A percentile compares a stretch with the other conserved stretches of the same genome.
These are phyloP conservation scores for Acephala macrosclerotiorum DNA, from an alignment of 2,329 filamentous ascomycete species.

Conservation along the genomic window DNA sequence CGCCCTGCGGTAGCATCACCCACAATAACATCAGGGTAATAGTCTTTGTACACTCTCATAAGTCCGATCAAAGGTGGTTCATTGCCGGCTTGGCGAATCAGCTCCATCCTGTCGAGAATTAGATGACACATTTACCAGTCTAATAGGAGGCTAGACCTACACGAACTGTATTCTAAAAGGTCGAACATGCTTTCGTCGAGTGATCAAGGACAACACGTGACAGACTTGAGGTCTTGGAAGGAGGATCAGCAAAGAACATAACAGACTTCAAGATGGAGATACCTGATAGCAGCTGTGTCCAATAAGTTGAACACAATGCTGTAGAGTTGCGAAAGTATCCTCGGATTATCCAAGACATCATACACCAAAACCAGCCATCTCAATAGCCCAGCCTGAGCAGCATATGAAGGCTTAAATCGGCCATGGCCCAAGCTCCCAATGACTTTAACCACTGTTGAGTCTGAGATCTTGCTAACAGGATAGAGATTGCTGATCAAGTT, in stretches of 20 bases:
- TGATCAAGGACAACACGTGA: constrained; percentile 80
- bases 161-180: constrained; percentile 83
- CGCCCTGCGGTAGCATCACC: constrained; percentile 69
- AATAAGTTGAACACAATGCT: constrained; percentile 81
- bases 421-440: constrained; percentile 81
- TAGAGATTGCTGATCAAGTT: constrained; percentile 78
- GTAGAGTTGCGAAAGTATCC: constrained; percentile 73
- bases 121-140: background rate
- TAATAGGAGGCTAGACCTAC: constrained; percentile 50
- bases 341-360: constrained; percentile 70
- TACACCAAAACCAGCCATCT: constrained; percentile 83
- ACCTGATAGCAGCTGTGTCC: constrained; percentile 80
- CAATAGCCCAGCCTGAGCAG: constrained; percentile 74
- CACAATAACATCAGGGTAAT: constrained; percentile 88
- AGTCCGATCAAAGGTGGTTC: constrained; percentile 79
- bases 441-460: constrained; percentile 67
- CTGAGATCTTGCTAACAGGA: constrained; percentile 69
- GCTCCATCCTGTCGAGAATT: constrained; percentile 54
- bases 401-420: constrained; percentile 74
- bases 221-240: constrained; percentile 58
- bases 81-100: constrained; percentile 69
- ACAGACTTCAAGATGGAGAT: constrained; percentile 30
- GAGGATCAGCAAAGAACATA: constrained; percentile 16
- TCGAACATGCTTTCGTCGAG: constrained; percentile 81
- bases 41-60: constrained; percentile 86